Evolutionary conservation across 441 rosid genomes (phyloP).

Genomic region (Bocquillonia castaneifolia): DNA sequence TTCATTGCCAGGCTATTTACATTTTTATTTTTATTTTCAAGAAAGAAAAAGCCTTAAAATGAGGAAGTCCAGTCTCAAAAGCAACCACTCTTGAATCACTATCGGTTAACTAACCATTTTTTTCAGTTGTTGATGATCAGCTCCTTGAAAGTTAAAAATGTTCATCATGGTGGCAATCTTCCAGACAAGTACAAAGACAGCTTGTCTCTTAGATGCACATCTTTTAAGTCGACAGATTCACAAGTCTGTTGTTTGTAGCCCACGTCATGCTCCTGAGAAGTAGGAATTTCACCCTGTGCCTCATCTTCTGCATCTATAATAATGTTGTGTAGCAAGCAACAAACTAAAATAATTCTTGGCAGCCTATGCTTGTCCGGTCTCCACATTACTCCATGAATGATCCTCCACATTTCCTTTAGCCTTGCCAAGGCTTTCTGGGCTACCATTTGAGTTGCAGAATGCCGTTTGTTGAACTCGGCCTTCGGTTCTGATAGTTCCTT

Average conservation of each 20-base stretch:
- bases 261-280: slow-evolving; percentile 35
- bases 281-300: slow-evolving; percentile 27
- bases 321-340: slow-evolving; percentile 72
- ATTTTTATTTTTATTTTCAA: not conserved
- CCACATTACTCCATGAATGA: slow-evolving; percentile 67
- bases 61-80: not conserved
- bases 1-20: not conserved
- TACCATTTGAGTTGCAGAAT: slow-evolving; percentile 35
- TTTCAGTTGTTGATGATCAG: not conserved
- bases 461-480: slow-evolving; percentile 44
- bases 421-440: slow-evolving; percentile 51
- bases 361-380: slow-evolving; percentile 60
- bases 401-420: slow-evolving; percentile 59
- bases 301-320: slow-evolving; percentile 50
- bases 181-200: slow-evolving; percentile 40
- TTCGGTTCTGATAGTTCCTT: slow-evolving; percentile 38
- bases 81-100: no score
- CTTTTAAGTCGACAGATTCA: slow-evolving; percentile 34
- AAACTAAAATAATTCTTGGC: slow-evolving; percentile 62
- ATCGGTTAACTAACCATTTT: no score
- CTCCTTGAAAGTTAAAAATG: not conserved
- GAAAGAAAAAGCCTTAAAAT: not conserved
- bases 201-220: slow-evolving; percentile 42
- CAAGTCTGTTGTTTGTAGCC: slow-evolving; percentile 44
- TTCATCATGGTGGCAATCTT: slow-evolving; percentile 27